Evolutionary conservation across 2,329 filamentous ascomycete species (phyloP), one percentile per base, ranked within the genome.

Genomic region (Sclerotinia nivalis): DNA sequence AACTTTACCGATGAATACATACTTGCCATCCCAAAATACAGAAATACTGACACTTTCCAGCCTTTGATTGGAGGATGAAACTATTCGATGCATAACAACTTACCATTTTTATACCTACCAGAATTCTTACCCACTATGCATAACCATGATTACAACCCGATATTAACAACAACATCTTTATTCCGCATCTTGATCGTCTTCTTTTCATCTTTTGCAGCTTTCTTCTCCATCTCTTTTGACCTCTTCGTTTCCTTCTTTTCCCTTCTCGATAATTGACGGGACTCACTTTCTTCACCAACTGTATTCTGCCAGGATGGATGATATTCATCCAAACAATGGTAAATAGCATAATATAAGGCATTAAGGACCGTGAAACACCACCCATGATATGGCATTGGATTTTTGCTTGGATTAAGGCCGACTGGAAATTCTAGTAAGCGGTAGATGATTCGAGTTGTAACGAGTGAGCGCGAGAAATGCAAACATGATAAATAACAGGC

Each of bases 361-460:
- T 89, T 87, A 68, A 82, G 83, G 1, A 76, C 77, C 68, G 84
- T 85, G 37, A 83, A 81, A 75, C 86, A 89, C 4, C 75, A 81
- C 73, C 88, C 86, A 71, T 86, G 80, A 55, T 77, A 81, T 0
- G 84, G 82, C 28, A 60, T 50, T 40, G 31, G 86, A 78, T 0
- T 80, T 49, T 84, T 85, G n/a, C 78, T 73, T 8, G 76, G 73
- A 50, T 72, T 69, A 28, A 84, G 74, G 15, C 84, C 85, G 5
- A 80, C 79, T 0, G 81, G 80, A 74, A 85, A 90, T 76, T 90
- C 87, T 66, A 82, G 77, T 2, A 91, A 80, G 43, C 87, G 86
- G 78, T 85, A 91, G 72, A 88, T 83, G 76, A 90, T 89, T 47
- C 88, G 85, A 40, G 83, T 73, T 0, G 82, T 82, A 71, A 85